Base-by-base conservation (phyloP, 2,329 filamentous ascomycete genomes). In the Thielaviopsis euricoi region DNA sequence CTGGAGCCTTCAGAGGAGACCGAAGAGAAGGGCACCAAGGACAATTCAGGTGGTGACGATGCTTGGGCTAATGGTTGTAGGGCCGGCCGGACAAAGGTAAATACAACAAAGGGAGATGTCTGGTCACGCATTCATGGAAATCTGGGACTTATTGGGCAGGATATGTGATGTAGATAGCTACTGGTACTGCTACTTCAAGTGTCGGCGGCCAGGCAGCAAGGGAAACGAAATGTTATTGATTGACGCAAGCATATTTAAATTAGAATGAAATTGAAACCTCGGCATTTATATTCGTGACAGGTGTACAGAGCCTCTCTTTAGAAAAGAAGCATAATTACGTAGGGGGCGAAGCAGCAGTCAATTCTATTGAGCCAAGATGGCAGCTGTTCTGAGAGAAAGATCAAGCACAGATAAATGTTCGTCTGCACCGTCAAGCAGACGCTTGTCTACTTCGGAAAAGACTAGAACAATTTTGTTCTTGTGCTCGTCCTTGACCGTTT, bases 401-500 rank as follows among this genome's bases (percentile, higher is more conserved):
- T 98, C 91, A 33, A 98, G 73, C 60, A 97, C 86, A 0, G 87
- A 89, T 23, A 98, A 74, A 68, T 98, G 91, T 72, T 98, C 93
- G 67, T 98, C 93, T 2, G 90, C 86, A 9, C 93, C 93, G 69
- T 99, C 94, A 6, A 95, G 86, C 52, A 98, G 72, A 63, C 93
- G 80, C 76, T 97, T 97, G 68, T 99, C 93, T 26, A 91, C 78
- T 69, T 97, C 90, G 0, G 90, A 96, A 67, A 98, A 98, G 3
- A 91, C 76, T 62, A 87, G 76, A 53, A 91, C 85, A 60, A 98
- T 91, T 68, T 85, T 85, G 67, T 91, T 94, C 73, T 98, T 98
- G 67, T 95, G 87, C 13, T 81, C 71, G 66, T 96, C 89, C 0
- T 82, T 81, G 23, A 96, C 84, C 7, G 83, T 78, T 69, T 97